Base-by-base conservation (phyloP, 2,329 filamentous ascomycete genomes). In the Cladosporium sphaerospermum region DNA sequence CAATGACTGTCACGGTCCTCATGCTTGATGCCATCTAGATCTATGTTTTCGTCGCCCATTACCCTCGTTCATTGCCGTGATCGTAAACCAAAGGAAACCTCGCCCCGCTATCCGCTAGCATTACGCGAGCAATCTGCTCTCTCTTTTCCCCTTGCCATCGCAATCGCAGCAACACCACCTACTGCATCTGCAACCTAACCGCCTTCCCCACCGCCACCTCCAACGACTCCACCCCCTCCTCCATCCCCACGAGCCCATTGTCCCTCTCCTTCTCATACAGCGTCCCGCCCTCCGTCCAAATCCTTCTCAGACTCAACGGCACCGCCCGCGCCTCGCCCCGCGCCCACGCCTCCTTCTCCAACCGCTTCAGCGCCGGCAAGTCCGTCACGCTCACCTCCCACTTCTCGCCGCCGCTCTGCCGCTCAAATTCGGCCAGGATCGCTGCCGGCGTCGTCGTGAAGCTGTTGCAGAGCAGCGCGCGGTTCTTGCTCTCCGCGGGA, bases 271-370 rank as follows among this genome's bases (percentile, higher is more conserved):
- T 78, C 7, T 33, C 40, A 63, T 89, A 89, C 43, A 89, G 66
- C 0, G 86, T 89, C 1, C 83, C 83, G 0, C 86, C 86, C 61
- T 86, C 80, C 0, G 80, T 79, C 86, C 86, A 89, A 47, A 89
- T 89, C 14, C 86, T 72, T 43, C 82, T 73, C 58, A 89, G 69
- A 0, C 86, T 88, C 45, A 77, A 74, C 1, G 71, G 58, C 0
- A 80, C 81, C 0, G 82, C 83, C 14, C 64, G 56, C 0, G 82
- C 75, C 44, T 74, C 68, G 0, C 74, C 73, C 33, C 74, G 71
- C 13, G 74, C 74, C 80, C 82, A 87, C 0, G 77, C 75, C 62
- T 80, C 73, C 49, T 76, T 64, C 70, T 90, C 87, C 6, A 79
- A 60, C 34, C 75, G 67, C 45, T 74, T 75, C 32, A 89, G 63